Conservation (phyloP, 495 filamentous ascomycete genomes). For the Achaetomiella virescens region DNA sequence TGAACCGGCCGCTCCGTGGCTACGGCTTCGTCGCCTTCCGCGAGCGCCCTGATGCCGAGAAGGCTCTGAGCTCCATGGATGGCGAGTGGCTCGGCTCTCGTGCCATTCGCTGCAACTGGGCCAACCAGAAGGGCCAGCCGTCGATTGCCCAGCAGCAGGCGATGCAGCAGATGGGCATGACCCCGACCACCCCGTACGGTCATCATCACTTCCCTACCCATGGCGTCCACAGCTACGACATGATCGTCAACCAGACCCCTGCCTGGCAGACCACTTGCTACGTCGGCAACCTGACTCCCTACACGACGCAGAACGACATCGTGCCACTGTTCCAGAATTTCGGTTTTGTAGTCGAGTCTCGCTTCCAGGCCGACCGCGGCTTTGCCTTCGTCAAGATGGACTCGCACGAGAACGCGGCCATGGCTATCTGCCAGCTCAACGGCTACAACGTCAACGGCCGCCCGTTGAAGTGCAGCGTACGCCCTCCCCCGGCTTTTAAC, state of each 20-base stretch:
- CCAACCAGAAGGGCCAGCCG: constrained; percentile 98
- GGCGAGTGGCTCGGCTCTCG: constrained; percentile 99
- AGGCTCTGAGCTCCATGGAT: constrained; percentile 95
- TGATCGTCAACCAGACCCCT: constrained; percentile 95
- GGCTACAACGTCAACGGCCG: constrained; percentile 97
- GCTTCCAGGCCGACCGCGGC: constrained; percentile 95
- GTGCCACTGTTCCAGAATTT: constrained; percentile 98
- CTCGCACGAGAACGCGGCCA: constrained; percentile 93
- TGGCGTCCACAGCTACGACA: constrained; percentile 93
- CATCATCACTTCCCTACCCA: constrained; percentile 98
- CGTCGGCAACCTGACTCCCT: constrained; percentile 95
- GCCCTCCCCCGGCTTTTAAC: background rate
- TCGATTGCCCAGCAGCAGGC: constrained; percentile 96
- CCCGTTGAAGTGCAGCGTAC: constrained; percentile 94
- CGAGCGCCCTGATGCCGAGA: constrained; percentile 89
- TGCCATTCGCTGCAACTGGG: constrained; percentile 99
- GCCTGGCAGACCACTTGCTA: constrained; percentile 99
- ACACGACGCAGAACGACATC: constrained; percentile 92
- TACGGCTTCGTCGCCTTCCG: constrained; percentile 99
- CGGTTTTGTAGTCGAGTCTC: constrained; percentile 92
- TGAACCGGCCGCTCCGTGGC: constrained; percentile 98
- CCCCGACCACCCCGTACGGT: constrained; percentile 90
- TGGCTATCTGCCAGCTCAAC: constrained; percentile 96
- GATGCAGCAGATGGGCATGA: constrained; percentile 98
- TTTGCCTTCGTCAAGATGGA: constrained; percentile 99